Base-by-base conservation (phyloP, 148 eudicot genomes). In the Chenopodium suecicum region DNA sequence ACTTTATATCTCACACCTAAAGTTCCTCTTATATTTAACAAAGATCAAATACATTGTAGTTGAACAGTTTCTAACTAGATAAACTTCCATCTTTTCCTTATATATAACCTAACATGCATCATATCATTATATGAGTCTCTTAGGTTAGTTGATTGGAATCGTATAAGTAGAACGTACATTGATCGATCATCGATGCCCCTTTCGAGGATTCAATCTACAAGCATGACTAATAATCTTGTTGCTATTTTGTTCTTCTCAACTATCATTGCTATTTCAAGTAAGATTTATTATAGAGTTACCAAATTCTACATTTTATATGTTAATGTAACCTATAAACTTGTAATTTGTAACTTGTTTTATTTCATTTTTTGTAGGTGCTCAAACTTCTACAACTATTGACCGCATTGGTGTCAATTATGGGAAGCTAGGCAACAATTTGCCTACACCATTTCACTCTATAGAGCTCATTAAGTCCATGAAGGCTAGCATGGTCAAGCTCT, bases 351-450 rank as follows among this genome's bases (percentile, higher is more conserved):
- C 17, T 17, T 34, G 73, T 69, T 69, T 32, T 6, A 3, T 32
- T 32, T 31, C 17, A 31, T 70, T 44, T 20, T 80, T 70, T 37
- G 32, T 8, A 76, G 86, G 82, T 81, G 86, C 74, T 1, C 86
- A 81, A 17, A 12, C 62, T 56, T 2, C 17, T 56, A 56, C 14
- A 41, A 14, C 69, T 52, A 64, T 77, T 27, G 27, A 77, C 19
- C 70, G 77, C 29, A 88, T 94, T 7, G 98, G 98, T 10, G 56
- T 95, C 66, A 93, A 92, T 83, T 95, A 93, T 17, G 98, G 98
- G 12, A 90, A 84, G 7, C 65, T 82, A 32, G 98, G 91, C 17
- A 85, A 83, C 88, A 81, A 92, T 66, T 79, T 95, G 44, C 97
- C 89, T 73, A 83, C 97, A 14, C 91, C 97, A 4, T 81, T 81